phyloP scores from a whole-genome alignment of 257 asterid genomes.

The Solanum gandarillasii region DNA sequence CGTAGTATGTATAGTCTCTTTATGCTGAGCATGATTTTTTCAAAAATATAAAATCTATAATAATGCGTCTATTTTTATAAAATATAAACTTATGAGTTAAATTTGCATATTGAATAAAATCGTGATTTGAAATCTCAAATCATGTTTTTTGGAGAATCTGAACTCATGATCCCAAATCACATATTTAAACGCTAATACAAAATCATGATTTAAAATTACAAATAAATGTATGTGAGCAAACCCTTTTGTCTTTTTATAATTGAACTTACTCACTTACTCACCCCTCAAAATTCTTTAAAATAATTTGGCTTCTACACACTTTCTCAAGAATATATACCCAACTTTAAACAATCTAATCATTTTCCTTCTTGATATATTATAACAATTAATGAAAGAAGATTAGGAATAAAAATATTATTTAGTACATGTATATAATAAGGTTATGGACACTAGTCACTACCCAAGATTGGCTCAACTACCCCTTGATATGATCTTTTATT shows the following conservation, averaged over 20 bases:
- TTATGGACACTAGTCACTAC: neutral
- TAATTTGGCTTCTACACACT: neutral
- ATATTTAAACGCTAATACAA: rapidly evolving
- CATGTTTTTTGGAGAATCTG: too few relatives aligned
- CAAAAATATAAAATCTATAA: too few relatives aligned
- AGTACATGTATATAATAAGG: neutral
- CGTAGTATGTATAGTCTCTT: too few relatives aligned
- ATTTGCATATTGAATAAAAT: too few relatives aligned
- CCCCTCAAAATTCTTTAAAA: neutral
- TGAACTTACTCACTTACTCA: neutral
- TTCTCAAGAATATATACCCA: neutral
- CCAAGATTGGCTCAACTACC: neutral
- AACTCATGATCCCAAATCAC: too few relatives aligned
- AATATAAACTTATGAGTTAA: too few relatives aligned
- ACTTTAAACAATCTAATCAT: neutral
- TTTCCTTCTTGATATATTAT: neutral
- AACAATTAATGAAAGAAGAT: neutral
- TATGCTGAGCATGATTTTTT: too few relatives aligned
- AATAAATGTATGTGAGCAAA: neutral
- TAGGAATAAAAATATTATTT: neutral
- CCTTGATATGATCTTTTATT: neutral
- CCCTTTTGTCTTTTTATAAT: neutral
- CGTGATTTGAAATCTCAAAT: too few relatives aligned
- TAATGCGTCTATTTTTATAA: too few relatives aligned
- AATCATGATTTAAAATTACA: too few relatives aligned